These are phyloP conservation scores for Pestalotiopsis sp. DNA, from an alignment of 2,329 filamentous ascomycete genomes.

Conservation along the genomic window DNA sequence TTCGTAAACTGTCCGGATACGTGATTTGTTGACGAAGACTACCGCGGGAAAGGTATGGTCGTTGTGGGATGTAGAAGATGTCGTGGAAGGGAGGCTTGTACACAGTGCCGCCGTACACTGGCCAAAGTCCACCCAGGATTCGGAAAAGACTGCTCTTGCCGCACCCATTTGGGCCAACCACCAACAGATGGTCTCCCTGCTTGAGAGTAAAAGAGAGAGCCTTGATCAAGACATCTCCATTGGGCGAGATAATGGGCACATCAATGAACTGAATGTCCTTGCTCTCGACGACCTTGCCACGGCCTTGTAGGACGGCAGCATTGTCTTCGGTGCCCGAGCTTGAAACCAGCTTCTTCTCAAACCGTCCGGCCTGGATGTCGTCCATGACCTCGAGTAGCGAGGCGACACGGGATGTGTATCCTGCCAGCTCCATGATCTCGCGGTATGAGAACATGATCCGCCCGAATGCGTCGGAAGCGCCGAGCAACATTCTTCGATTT, in stretches of 20 bases:
- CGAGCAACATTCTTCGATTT: slow-evolving; percentile 87
- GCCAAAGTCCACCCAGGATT: slow-evolving; percentile 95
- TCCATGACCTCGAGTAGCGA: slow-evolving; percentile 91
- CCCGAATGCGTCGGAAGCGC: slow-evolving; percentile 92
- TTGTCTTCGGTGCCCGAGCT: slow-evolving; percentile 83
- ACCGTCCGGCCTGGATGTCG: slow-evolving; percentile 85
- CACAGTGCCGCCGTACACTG: slow-evolving; percentile 93
- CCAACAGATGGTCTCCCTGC: slow-evolving; percentile 86
- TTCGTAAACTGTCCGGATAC: slow-evolving; percentile 85
- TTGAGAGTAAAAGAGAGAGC: slow-evolving; percentile 85
- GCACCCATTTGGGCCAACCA: slow-evolving; percentile 95
- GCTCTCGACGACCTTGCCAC: slow-evolving; percentile 81
- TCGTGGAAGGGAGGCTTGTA: slow-evolving; percentile 88
- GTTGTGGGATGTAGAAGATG: slow-evolving; percentile 98
- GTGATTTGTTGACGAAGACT: slow-evolving; percentile 96
- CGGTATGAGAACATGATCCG: slow-evolving; percentile 98
- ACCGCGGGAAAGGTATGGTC: slow-evolving; percentile 89
- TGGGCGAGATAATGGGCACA: slow-evolving; percentile 93
- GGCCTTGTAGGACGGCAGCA: slow-evolving; percentile 77
- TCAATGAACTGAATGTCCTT: slow-evolving; percentile 42
- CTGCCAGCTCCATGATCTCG: slow-evolving; percentile 93
- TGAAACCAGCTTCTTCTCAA: slow-evolving; percentile 95
- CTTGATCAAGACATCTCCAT: slow-evolving; percentile 87
- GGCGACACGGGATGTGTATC: slow-evolving; percentile 91
- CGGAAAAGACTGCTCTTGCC: slow-evolving; percentile 96